Evolutionary conservation across 345 rosid species (phyloP), one percentile per base, ranked within the genome.

Genomic region (Brassica rapa): DNA sequence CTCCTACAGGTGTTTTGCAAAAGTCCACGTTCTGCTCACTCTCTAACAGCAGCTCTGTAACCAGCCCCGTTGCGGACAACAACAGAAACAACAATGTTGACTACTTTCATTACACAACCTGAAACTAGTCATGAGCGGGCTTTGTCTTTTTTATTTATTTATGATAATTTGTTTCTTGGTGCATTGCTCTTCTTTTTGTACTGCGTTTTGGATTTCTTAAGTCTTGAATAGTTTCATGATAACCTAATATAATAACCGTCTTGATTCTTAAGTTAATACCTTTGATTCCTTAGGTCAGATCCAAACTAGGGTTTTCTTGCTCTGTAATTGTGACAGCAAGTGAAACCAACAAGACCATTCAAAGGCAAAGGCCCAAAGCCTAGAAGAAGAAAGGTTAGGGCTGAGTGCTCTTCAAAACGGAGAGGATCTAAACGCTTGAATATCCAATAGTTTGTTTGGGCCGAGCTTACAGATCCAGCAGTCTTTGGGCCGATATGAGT

Each of bases 1-100:
- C 91, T 6, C 89, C 94, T 0, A 86, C 89, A 4, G 90, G 94
- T 5, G 92, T 88, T 39, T 74, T 90, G 80, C 92, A 87, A 68
- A 88, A 85, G 72, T 71, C 83, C 1, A 73, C 87, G 0, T 90
- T 86, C 51, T 72, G 82, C 46, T 88, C 90, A 19, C 87, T 88
- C 59, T 86, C 94, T 21, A 90, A 84, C 76, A 84, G 89, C 83
- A 88, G 94, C 77, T 83, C 94, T 2, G 86, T 80, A 10, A 86
- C 88, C 81, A 88, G 92, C 70, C 80, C 90, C 0, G 21, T 79
- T 23, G 78, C 89, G 2, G 82, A 73, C 5, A 51, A 43, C 72
- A 78, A 62, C 83, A 86, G 84, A 68, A 86, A 79, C 82, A 88
- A 79, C 82, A 80, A 64, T 61, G 78, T 56, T 7, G 85, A 80